Evolutionary conservation across 2,329 filamentous ascomycete genomes (phyloP), one percentile per base, ranked within the genome.

Genomic region (Nannizzia gypsea): DNA sequence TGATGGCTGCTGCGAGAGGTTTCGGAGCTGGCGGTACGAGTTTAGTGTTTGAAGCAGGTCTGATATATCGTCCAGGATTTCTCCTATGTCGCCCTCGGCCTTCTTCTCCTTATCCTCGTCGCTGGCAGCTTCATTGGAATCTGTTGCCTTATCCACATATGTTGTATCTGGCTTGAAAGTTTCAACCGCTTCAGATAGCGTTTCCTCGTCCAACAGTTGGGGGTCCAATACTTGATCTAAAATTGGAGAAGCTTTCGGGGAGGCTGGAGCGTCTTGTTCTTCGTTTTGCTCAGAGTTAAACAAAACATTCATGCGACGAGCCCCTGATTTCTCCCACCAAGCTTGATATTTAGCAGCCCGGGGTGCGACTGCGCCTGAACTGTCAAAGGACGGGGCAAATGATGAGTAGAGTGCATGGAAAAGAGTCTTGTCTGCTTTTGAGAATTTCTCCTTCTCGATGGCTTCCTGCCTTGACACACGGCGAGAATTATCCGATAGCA

Each of bases 1-100:
- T 4, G 50, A 26, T 2, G 50, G 20, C 8, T n/a, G 15, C 40
- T 65, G 56, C 26, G 70, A 70, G 8, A 82, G 76, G 61, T 80
- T 82, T 54, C 83, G 81, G 63, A 84, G 81, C 59, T 77, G 77
- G 66, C 85, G 83, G 65, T 84, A 81, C 1, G 83, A 86, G 60
- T 81, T 79, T 22, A 86, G 72, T 6, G 82, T 84, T 62, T 84
- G 79, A 44, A 86, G 71, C 17, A 85, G 73, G 59, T 84, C 80
- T 1, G 82, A 83, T 17, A 86, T 78, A 56, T 85, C 79, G 40
- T 73, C 67, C 52, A 86, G 72, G 22, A 85, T 66, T 9, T 80
- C 76, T 22, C 81, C 76, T 22, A 77, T 69, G 38, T 77, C 76
- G 63, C 77, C 75, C 22, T 75, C 72, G 34, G 73, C 67, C 62